phyloP scores from a whole-genome alignment of 2,329 filamentous ascomycete genomes.

The Calonectria naviculata region DNA sequence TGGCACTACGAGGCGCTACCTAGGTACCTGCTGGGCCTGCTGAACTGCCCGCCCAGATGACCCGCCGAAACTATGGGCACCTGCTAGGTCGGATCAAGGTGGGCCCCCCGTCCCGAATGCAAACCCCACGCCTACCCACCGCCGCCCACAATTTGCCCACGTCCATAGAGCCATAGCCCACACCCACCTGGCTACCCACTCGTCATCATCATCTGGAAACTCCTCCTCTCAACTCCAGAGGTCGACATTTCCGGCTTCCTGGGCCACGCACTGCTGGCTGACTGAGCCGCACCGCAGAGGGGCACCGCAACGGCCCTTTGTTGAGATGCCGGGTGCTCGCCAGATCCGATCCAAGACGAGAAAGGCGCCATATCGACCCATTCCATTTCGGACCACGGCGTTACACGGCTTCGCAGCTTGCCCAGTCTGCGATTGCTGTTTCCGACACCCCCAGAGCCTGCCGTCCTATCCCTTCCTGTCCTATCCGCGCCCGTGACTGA shows the following conservation, averaged over 20 bases:
- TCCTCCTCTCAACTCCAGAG: conserved; percentile 2
- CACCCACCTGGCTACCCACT: conserved; percentile 30
- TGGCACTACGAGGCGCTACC: background rate
- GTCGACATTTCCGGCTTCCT: conserved; percentile 5
- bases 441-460: background rate
- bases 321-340: background rate
- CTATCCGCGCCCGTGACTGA: background rate
- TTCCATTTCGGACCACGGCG: conserved; percentile 11
- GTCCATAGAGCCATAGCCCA: conserved; percentile 35
- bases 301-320: background rate
- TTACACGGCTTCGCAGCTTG: conserved; percentile 1
- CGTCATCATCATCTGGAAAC: conserved; percentile 27
- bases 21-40: background rate
- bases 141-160: conserved; percentile 24
- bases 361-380: conserved; percentile 13
- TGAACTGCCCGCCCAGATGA: background rate
- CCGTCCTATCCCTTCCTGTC: background rate
- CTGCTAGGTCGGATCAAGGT: background rate
- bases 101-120: conserved; percentile 16
- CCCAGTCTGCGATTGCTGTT: background rate
- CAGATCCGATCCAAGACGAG: background rate
- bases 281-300: background rate
- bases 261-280: background rate
- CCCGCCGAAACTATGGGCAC: background rate
- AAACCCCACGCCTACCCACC: conserved; percentile 22